Evolutionary conservation across 2,329 filamentous ascomycete species (phyloP).

Genomic region (Fusarium sp.): DNA sequence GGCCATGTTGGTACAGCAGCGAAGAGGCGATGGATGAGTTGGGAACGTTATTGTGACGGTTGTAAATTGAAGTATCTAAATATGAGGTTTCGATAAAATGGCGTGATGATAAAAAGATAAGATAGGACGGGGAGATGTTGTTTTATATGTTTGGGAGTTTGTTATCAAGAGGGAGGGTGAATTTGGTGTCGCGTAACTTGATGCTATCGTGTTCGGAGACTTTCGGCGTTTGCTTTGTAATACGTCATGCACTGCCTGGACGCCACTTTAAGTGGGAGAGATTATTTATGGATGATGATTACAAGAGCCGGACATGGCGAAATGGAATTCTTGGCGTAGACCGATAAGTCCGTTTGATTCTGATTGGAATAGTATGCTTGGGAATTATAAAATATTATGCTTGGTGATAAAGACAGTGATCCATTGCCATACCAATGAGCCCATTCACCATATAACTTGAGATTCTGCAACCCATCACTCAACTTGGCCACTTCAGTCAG

Average conservation of each 20-base stretch:
- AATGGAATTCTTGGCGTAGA: neutral
- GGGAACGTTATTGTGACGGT: constrained; percentile 13
- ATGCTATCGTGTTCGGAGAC: constrained; percentile 38
- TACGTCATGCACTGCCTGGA: constrained; percentile 49
- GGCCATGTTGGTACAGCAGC: constrained; percentile 30
- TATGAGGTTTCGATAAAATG: neutral
- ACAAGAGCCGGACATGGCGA: neutral
- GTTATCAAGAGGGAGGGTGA: neutral
- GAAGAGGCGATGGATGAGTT: constrained; percentile 21
- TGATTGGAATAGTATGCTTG: neutral
- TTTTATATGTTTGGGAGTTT: constrained; percentile 2
- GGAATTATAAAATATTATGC: neutral
- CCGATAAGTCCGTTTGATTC: constrained; percentile 7
- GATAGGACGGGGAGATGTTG: neutral
- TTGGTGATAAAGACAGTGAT: no score
- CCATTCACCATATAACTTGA: no score
- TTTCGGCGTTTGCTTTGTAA: constrained; percentile 56
- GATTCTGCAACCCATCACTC: neutral
- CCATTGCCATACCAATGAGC: no score
- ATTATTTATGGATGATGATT: neutral
- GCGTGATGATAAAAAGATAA: constrained; percentile 5
- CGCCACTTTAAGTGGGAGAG: neutral
- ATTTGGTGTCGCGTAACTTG: neutral
- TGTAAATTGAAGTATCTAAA: neutral
- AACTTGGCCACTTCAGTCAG: neutral